Conservation (phyloP, 345 rosid species). For the Brassica rapa region DNA sequence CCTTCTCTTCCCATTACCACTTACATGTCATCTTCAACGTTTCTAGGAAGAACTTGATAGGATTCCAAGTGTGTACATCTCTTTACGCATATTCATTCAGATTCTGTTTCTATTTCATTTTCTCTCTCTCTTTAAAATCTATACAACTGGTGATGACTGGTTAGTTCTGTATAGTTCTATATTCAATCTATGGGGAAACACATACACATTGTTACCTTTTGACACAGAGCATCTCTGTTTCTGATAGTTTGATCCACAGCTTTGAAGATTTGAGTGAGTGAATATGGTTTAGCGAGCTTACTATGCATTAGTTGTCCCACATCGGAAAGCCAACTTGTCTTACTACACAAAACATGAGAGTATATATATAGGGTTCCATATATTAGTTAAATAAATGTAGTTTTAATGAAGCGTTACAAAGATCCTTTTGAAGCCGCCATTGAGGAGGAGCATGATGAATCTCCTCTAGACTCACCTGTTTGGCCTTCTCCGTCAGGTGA, state of each 20-base stretch:
- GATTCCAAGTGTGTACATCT: background rate
- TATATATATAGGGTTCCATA: no score
- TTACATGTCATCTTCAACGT: background rate
- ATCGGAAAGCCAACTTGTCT: background rate
- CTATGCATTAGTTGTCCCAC: background rate
- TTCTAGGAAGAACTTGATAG: background rate
- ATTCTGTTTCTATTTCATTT: background rate
- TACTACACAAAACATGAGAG: background rate
- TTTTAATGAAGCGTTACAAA: background rate
- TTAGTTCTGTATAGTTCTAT: background rate
- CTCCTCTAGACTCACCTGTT: background rate
- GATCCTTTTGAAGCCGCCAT: background rate
- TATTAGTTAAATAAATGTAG: no score
- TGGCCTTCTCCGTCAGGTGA: background rate
- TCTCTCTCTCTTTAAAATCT: background rate
- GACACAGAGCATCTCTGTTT: background rate
- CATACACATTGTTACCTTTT: background rate
- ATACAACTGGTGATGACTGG: background rate
- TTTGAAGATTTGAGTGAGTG: background rate
- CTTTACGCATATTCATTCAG: background rate
- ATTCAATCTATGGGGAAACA: background rate
- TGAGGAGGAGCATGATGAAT: background rate
- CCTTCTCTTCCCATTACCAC: background rate
- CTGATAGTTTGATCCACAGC: background rate
- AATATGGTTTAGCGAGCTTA: background rate